Percentiles rank a stretch among this genome's conserved stretches.
Conservation (phyloP, 306 rosid species). For the Castanospermum australe region DNA sequence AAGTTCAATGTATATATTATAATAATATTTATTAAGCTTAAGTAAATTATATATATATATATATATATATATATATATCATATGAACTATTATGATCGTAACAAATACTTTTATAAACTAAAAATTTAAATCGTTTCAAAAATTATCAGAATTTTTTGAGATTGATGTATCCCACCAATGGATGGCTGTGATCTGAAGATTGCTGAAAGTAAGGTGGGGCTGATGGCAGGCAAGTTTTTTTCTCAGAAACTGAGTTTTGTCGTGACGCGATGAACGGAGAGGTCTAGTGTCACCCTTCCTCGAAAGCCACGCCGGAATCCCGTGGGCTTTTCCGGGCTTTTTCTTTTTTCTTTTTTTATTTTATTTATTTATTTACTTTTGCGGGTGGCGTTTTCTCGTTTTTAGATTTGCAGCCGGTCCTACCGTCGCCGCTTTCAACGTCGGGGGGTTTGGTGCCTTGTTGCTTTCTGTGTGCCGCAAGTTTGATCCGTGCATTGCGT, state of each 20-base stretch:
- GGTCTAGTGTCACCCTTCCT: not conserved
- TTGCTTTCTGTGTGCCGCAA: not conserved
- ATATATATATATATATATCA: too few relatives aligned
- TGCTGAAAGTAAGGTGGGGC: not conserved
- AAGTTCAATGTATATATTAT: too few relatives aligned
- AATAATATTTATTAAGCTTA: too few relatives aligned
- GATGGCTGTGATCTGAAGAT: not conserved
- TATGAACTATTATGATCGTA: not conserved
- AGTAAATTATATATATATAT: too few relatives aligned
- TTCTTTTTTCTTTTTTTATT: not conserved
- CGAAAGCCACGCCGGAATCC: slow-evolving; percentile 20
- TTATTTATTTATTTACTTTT: not conserved
- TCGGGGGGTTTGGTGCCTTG: not conserved
- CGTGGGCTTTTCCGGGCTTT: not conserved
- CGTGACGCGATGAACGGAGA: slow-evolving; percentile 6
- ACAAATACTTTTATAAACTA: not conserved
- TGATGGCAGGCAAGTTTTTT: not conserved
- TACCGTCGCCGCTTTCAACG: slow-evolving; percentile 15
- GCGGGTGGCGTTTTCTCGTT: slow-evolving; percentile 11
- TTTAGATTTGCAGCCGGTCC: not conserved
- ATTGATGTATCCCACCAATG: not conserved
- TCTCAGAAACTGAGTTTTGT: not conserved
- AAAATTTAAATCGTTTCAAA: too few relatives aligned
- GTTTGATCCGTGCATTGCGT: not conserved
- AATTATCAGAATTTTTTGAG: not conserved